Base-by-base conservation (phyloP, 345 rosid genomes). In the Leavenworthia alabamica region DNA sequence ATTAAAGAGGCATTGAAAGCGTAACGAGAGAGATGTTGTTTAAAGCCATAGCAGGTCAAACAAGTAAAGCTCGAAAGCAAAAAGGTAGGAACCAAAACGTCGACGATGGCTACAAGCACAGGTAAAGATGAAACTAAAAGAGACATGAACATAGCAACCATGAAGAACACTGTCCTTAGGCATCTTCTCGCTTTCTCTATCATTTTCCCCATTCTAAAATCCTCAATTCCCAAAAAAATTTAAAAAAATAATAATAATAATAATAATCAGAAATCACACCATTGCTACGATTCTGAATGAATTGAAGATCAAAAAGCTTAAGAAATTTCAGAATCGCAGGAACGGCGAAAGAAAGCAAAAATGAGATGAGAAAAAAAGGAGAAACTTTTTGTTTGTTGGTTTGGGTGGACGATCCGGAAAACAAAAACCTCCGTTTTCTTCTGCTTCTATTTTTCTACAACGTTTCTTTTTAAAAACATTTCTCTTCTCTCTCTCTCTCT, bases 101-200 rank as follows among this genome's bases (percentile, higher is more conserved):
- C 98, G 2, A 79, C 84, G 4, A 84, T 44, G 64, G 96, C 87
- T 57, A 88, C 98, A 59, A 91, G 82, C 42, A 91, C 69, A 53
- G 95, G 96, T 64, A 91, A 70, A 24, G 96, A 91, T 6, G 95
- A 88, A 5, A 78, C 84, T 44, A 91, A 59, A 12, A 91, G 81
- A 37, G 98, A 91, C 14, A 79, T 86, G 65, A 91, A 75, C 98
- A 91, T 88, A 44, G 96, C 95, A 68, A 91, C 85, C 86, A 91
- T 76, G 71, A 91, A 91, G 57, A 88, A 88, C 15, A 73, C 68
- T 45, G 98, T 91, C 75, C 92, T 64, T 5, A 74, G 60, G 60
- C 82, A 79, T 73, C 98, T 78, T 72, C 82, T 77, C 60, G 43
- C 67, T 76, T 86, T 91, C 47, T 91, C 98, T 39, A 82, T 53